phyloP scores from a whole-genome alignment of 169 alveolate species.

The Hammondia hammondi region DNA sequence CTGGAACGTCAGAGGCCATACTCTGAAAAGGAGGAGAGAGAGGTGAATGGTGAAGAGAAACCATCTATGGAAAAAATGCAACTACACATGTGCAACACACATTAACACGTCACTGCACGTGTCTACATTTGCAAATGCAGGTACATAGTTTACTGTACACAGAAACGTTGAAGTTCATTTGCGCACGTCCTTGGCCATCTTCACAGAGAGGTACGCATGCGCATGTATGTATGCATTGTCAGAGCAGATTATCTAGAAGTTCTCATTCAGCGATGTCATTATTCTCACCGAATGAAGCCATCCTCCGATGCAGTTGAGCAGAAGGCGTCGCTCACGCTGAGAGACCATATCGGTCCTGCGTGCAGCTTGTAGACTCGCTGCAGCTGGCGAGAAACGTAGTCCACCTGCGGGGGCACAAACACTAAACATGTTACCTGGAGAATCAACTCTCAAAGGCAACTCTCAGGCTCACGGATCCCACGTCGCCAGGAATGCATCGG shows the following conservation, averaged over 20 bases:
- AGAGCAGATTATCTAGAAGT: too few species aligned
- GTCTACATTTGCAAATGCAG: not conserved
- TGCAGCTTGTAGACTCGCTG: constrained; percentile 87
- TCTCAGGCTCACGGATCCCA: too few species aligned
- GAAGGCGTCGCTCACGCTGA: constrained; percentile 89
- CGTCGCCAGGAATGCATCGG: too few species aligned
- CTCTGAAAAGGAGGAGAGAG: constrained; percentile 49
- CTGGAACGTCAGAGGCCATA: constrained; percentile 90
- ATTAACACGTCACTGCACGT: not conserved
- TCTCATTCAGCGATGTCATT: not conserved
- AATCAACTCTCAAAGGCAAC: not conserved
- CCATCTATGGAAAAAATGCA: not conserved
- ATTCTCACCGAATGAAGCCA: constrained; percentile 76
- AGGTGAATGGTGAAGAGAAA: not conserved
- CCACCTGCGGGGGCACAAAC: constrained; percentile 56
- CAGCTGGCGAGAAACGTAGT: constrained; percentile 81
- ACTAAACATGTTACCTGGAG: not conserved
- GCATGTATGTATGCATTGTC: too few species aligned
- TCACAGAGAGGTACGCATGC: too few species aligned
- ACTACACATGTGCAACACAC: not conserved
- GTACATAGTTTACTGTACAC: too few species aligned
- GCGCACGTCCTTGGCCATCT: too few species aligned
- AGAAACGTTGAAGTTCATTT: too few species aligned
- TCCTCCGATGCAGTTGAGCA: constrained; percentile 92
- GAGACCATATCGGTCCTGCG: constrained; percentile 85